These are phyloP conservation scores for Suillus tomentosus DNA, from an alignment of 768 basidiomycete genomes.

Conservation along the genomic window DNA sequence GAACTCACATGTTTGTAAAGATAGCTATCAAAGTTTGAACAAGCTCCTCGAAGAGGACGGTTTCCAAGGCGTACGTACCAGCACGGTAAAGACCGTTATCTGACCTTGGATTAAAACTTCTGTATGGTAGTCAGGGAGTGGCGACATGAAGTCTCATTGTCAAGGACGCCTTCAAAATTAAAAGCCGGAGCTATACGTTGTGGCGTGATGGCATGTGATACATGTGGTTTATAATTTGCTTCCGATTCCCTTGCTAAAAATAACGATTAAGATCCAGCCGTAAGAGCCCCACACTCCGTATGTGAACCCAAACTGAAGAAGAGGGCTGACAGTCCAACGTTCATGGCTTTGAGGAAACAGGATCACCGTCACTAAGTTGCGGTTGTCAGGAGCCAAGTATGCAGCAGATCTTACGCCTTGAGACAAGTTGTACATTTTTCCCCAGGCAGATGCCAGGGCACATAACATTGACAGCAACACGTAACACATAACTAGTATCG, in stretches of 20 bases:
- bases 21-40: slow-evolving; percentile 1
- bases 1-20: neutral
- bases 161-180: neutral
- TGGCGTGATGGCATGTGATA: slow-evolving; percentile 2
- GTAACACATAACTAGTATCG: neutral
- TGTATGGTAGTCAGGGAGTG: slow-evolving; percentile 4
- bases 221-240: neutral
- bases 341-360: neutral
- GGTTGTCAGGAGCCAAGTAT: neutral
- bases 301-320: neutral
- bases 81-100: neutral
- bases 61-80: slow-evolving; percentile 5
- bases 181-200: slow-evolving; percentile 2
- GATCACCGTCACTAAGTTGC: neutral
- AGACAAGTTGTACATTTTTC: neutral
- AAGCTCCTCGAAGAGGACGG: neutral
- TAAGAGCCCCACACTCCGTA: neutral
- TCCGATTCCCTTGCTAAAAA: neutral
- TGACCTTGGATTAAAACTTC: neutral
- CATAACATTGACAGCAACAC: neutral
- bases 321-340: neutral
- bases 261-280: neutral
- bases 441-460: neutral
- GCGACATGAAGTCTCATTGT: neutral
- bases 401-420: neutral